Percentiles rank a stretch among this genome's conserved stretches.
Evolutionary conservation across 2,329 filamentous ascomycete genomes (phyloP).

Genomic region (Monilinia fructigena): DNA sequence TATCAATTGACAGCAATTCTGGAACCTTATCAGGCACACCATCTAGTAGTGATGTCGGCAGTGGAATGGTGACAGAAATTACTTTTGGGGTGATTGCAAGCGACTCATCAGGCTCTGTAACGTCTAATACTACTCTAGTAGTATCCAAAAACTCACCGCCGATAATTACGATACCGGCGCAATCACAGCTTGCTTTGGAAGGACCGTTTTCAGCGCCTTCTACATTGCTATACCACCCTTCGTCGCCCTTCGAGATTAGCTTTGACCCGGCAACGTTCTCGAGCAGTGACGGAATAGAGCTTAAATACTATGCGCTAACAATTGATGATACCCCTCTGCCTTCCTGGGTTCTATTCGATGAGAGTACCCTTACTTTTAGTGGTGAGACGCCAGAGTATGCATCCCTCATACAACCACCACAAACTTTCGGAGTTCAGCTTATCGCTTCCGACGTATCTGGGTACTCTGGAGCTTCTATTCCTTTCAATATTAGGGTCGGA

Average conservation of each 20-base stretch:
- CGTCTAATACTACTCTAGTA: constrained; percentile 67
- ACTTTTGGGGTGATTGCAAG: constrained; percentile 66
- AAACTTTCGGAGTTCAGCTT: constrained; percentile 69
- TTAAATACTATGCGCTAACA: constrained; percentile 76
- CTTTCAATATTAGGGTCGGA: constrained; percentile 71
- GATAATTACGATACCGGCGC: constrained; percentile 53
- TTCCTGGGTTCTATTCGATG: constrained; percentile 78
- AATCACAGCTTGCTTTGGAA: constrained; percentile 56
- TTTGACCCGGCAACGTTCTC: constrained; percentile 63
- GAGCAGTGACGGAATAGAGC: constrained; percentile 42
- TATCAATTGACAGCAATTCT: constrained; percentile 64
- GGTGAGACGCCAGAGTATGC: constrained; percentile 67
- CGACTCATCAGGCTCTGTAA: constrained; percentile 61
- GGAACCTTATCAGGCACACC: constrained; percentile 73
- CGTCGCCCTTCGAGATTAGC: constrained; percentile 52
- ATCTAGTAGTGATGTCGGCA: constrained; percentile 50
- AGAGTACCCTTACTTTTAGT: constrained; percentile 61
- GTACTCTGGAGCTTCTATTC: constrained; percentile 64
- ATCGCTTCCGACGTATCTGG: constrained; percentile 79
- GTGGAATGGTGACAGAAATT: constrained; percentile 50
- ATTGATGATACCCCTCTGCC: constrained; percentile 78
- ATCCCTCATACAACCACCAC: constrained; percentile 63
- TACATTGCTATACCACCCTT: constrained; percentile 56
- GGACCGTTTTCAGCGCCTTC: constrained; percentile 61
- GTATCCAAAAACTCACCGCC: constrained; percentile 61